Percentiles rank a stretch among this genome's conserved stretches.
Conservation (phyloP, 495 filamentous ascomycete genomes). For the Daldinia loculata region DNA sequence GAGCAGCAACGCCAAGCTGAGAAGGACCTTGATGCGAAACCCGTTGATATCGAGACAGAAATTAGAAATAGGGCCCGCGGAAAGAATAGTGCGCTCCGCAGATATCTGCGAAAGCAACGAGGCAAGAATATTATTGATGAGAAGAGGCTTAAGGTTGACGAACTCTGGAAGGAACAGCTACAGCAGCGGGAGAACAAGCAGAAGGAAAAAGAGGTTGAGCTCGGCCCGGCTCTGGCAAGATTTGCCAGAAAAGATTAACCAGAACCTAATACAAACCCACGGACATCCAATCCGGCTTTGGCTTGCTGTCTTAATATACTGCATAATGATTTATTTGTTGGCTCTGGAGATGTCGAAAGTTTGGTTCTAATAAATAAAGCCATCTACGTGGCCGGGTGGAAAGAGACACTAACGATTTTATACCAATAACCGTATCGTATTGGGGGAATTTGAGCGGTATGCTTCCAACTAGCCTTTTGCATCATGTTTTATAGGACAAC, state of each 20-base stretch:
- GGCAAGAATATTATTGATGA: conserved; percentile 90
- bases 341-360: conserved; percentile 18
- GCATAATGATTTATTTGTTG: conserved; percentile 25
- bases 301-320: conserved; percentile 13
- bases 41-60: conserved; percentile 75
- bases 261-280: conserved; percentile 16
- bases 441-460: not conserved
- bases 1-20: conserved; percentile 76
- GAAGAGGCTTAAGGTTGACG: conserved; percentile 67
- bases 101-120: conserved; percentile 88
- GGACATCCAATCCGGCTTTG: conserved; percentile 16
- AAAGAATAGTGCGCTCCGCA: conserved; percentile 89
- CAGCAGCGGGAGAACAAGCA: conserved; percentile 52
- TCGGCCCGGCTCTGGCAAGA: conserved; percentile 57
- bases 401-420: conserved; percentile 25
- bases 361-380: conserved; percentile 8
- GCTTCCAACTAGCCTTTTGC: not conserved
- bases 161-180: conserved; percentile 56
- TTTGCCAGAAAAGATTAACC: conserved; percentile 58
- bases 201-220: conserved; percentile 54
- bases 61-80: conserved; percentile 78
- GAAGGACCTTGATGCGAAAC: conserved; percentile 76
- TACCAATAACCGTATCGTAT: conserved; percentile 14
- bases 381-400: conserved; percentile 32
- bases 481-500: conserved; percentile 1